Evolutionary conservation across 2,329 filamentous ascomycete genomes (phyloP).

Genomic region (Paraconiothyrium brasiliense): DNA sequence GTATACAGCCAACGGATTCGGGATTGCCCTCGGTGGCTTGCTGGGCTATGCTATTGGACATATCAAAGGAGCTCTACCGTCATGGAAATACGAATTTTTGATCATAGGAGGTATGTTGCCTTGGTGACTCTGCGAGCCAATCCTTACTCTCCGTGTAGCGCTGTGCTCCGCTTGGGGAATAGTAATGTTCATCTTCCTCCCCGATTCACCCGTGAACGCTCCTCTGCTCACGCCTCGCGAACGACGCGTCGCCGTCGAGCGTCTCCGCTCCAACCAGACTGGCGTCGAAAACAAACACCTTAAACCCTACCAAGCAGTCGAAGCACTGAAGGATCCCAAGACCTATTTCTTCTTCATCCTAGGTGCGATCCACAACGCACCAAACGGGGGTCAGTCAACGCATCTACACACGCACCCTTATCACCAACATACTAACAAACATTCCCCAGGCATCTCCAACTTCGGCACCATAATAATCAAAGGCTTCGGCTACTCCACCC

Average conservation of each 20-base stretch:
- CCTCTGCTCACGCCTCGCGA: background rate
- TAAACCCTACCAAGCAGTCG: background rate
- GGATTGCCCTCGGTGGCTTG: background rate
- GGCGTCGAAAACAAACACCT: background rate
- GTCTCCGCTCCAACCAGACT: background rate
- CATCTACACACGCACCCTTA: too few relatives aligned
- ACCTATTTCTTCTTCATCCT: constrained; percentile 1
- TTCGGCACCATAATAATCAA: constrained; percentile 12
- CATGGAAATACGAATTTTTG: background rate
- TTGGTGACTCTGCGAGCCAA: background rate
- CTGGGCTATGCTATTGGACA: background rate
- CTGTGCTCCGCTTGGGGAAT: constrained; percentile 2
- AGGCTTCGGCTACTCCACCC: constrained; percentile 9
- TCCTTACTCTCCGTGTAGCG: background rate
- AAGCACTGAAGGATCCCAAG: background rate
- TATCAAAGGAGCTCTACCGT: background rate
- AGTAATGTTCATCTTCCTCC: background rate
- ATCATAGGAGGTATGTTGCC: background rate
- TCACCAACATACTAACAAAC: too few relatives aligned
- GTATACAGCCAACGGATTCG: background rate
- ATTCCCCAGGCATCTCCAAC: background rate
- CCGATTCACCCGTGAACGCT: background rate
- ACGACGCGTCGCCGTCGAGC: background rate
- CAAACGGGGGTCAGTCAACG: background rate
- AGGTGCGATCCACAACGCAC: background rate